Evolutionary conservation across 2,329 filamentous ascomycete species (phyloP), one percentile per base, ranked within the genome.

Genomic region (Alternaria brassicicola): DNA sequence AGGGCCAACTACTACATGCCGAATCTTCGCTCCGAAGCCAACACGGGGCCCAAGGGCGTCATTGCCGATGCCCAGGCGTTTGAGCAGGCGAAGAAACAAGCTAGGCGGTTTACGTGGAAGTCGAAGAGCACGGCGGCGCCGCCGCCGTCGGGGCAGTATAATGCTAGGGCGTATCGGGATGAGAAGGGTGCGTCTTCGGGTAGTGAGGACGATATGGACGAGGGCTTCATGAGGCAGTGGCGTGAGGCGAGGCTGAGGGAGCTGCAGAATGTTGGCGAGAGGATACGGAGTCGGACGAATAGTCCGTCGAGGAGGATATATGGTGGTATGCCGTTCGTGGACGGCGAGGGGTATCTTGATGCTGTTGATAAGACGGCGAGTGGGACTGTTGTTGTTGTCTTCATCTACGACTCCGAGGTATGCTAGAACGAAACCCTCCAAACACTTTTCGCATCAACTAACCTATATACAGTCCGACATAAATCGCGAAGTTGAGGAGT

Each of bases 281-380:
- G 62, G 78, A 83, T 66, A 82, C 65, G 67, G 61, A 90, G 83
- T 62, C 83, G 90, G 70, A 86, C 88, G 70, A 89, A 87, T 51
- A 94, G 89, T 75, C 92, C 92, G 1, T 93, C 89, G 68, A 86
- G 90, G 63, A 83, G 91, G 64, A 83, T 89, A 57, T 98, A 90
- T 74, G 95, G 95, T 21, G 86, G 85, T 12, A 81, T 98, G 62
- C 89, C 93, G 61, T 85, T 87, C 58, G 95, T 98, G 1, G 93
- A 98, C 81, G 94, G 92, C 7, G 82, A 90, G 64, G 95, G 93
- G 17, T 99, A 96, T 71, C 85, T 99, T n/a, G 93, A 98, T 77
- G 93, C 94, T 54, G 92, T 98, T 67, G 95, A 99, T 80, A 95
- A 92, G 79, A 92, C 94, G 4, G 84, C 88, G 36, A 80, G 88